These are phyloP conservation scores for Zymoseptoria pseudotritici DNA, from an alignment of 2,329 filamentous ascomycete species.

Conservation along the genomic window DNA sequence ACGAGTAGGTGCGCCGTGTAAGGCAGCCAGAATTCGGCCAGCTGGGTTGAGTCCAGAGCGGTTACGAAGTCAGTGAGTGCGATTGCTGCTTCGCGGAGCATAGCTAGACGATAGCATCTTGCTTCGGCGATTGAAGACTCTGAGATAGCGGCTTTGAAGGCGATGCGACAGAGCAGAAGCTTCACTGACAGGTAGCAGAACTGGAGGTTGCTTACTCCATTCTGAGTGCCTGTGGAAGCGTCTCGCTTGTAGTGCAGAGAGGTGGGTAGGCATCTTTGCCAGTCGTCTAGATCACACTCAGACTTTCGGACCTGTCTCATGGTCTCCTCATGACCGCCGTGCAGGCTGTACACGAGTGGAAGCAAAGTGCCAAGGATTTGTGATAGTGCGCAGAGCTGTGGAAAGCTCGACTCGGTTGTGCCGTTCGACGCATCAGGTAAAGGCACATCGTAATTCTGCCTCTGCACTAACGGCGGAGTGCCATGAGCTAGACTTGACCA, in stretches of 20 bases:
- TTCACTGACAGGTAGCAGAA: slow-evolving; percentile 35
- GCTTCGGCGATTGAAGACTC: slow-evolving; percentile 17
- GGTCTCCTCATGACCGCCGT: slow-evolving; percentile 25
- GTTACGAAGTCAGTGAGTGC: slow-evolving; percentile 45
- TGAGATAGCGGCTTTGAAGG: slow-evolving; percentile 23
- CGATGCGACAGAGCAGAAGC: slow-evolving; percentile 33
- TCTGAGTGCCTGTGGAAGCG: not conserved
- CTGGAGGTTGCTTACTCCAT: slow-evolving; percentile 31
- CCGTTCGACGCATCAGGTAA: slow-evolving; percentile 36
- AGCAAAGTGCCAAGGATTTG: slow-evolving; percentile 35
- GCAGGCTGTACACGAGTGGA: slow-evolving; percentile 33
- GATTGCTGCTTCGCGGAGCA: slow-evolving; percentile 43
- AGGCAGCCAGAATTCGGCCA: slow-evolving; percentile 47
- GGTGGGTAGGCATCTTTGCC: slow-evolving; percentile 30
- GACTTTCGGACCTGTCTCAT: slow-evolving; percentile 26
- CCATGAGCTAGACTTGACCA: slow-evolving; percentile 52
- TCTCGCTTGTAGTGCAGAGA: slow-evolving; percentile 23
- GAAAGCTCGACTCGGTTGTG: slow-evolving; percentile 44
- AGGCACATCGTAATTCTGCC: slow-evolving; percentile 50
- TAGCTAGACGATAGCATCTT: slow-evolving; percentile 31
- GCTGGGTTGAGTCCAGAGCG: slow-evolving; percentile 40
- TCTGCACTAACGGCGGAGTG: slow-evolving; percentile 46
- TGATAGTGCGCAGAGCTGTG: slow-evolving; percentile 46
- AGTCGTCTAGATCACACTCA: slow-evolving; percentile 28
- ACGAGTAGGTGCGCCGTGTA: slow-evolving; percentile 48